phyloP scores from a whole-genome alignment of 129 eudicot genomes.

The Artemisia argyi region DNA sequence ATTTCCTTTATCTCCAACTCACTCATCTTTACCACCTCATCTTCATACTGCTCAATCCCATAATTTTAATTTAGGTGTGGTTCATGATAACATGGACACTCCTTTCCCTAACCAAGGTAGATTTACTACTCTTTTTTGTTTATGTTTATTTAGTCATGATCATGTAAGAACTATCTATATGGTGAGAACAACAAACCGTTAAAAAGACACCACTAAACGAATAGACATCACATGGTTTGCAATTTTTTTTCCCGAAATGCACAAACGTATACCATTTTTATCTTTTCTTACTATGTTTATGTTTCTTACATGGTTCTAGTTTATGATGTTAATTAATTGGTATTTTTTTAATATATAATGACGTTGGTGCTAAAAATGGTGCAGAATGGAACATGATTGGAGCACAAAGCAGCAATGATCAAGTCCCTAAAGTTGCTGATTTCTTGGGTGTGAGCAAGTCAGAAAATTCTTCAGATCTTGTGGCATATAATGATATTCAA shows the following conservation, averaged over 20 bases:
- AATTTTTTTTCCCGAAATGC: too few species aligned
- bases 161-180: too few species aligned
- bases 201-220: too few species aligned
- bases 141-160: background rate
- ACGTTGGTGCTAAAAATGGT: background rate
- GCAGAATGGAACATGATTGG: slow-evolving; percentile 90
- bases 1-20: slow-evolving; percentile 86
- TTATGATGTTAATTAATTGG: background rate
- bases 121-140: background rate
- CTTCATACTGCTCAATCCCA: slow-evolving; percentile 64
- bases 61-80: slow-evolving; percentile 80
- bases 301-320: background rate
- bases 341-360: background rate
- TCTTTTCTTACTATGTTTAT: background rate
- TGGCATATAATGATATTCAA: slow-evolving; percentile 58
- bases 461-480: slow-evolving; percentile 68
- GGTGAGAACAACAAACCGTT: too few species aligned
- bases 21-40: slow-evolving; percentile 62
- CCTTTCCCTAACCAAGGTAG: slow-evolving; percentile 87
- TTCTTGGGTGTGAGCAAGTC: slow-evolving; percentile 90
- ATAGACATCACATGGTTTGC: too few species aligned
- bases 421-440: slow-evolving; percentile 89
- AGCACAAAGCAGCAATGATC: slow-evolving; percentile 59
- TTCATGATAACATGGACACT: slow-evolving; percentile 65
- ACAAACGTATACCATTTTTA: background rate